A percentile compares a stretch with the other conserved stretches of the same genome.
phyloP scores from a whole-genome alignment of 2,329 filamentous ascomycete genomes.

The Lachnellula occidentalis region DNA sequence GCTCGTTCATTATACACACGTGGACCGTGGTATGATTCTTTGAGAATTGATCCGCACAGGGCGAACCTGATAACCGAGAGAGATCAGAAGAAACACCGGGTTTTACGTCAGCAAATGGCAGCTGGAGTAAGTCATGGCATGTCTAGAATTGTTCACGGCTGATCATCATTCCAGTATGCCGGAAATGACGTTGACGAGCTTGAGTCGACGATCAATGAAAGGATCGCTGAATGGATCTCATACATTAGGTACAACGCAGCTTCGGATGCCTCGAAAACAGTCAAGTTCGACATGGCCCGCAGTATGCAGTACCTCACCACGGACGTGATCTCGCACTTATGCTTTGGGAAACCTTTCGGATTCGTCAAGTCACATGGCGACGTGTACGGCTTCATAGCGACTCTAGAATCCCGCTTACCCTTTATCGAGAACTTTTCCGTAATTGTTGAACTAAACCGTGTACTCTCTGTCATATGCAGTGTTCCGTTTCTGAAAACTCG shows the following conservation, averaged over 20 bases:
- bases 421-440: constrained; percentile 41
- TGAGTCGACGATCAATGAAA: constrained; percentile 43
- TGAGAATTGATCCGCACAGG: constrained; percentile 45
- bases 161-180: constrained; percentile 48
- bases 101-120: constrained; percentile 43
- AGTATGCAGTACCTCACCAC: constrained; percentile 45
- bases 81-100: constrained; percentile 40
- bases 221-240: constrained; percentile 40
- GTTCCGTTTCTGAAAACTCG: constrained; percentile 32
- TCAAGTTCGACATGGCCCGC: constrained; percentile 47
- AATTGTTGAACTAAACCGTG: constrained; percentile 37
- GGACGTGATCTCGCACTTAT: constrained; percentile 48
- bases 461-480: constrained; percentile 25
- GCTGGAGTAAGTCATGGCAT: constrained; percentile 35
- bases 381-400: constrained; percentile 42
- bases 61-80: constrained; percentile 48
- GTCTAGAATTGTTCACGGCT: neutral
- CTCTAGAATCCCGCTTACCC: constrained; percentile 38
- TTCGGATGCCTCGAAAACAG: constrained; percentile 31
- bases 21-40: constrained; percentile 34
- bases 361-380: constrained; percentile 44
- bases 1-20: constrained; percentile 13
- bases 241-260: constrained; percentile 47
- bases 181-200: constrained; percentile 45
- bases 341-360: constrained; percentile 46